Percentiles rank a stretch among this genome's conserved stretches.
Conservation (phyloP, 2,329 filamentous ascomycete genomes). For the Aspergillus glaucus region DNA sequence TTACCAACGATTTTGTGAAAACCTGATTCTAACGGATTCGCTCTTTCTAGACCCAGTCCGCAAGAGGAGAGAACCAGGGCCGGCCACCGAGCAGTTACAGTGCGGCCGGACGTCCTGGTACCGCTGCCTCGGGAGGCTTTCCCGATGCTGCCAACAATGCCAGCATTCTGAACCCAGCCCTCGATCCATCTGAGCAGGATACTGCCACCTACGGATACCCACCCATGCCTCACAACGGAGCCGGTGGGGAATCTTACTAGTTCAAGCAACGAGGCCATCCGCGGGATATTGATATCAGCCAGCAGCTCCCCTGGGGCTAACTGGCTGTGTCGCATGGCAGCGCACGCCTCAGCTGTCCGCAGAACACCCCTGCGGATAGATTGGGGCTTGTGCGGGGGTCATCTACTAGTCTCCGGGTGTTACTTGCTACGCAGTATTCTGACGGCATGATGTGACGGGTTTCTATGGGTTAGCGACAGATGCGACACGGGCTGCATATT, state of each 20-base stretch:
- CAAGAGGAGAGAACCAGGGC: conserved; percentile 60
- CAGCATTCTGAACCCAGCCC: conserved; percentile 38
- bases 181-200: conserved; percentile 43
- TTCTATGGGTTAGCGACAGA: conserved; percentile 10
- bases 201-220: conserved; percentile 40
- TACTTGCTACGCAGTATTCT: conserved; percentile 9
- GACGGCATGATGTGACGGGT: conserved; percentile 10
- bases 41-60: conserved; percentile 66
- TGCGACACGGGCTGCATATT: not conserved
- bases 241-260: conserved; percentile 41
- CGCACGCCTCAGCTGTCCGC: not conserved
- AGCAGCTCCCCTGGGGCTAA: not conserved
- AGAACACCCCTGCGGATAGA: not conserved
- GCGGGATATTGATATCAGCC: conserved; percentile 3
- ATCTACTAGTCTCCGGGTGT: conserved; percentile 4
- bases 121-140: conserved; percentile 27
- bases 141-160: conserved; percentile 38
- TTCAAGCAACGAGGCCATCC: conserved; percentile 3
- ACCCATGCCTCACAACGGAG: conserved; percentile 43
- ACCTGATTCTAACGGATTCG: conserved; percentile 43
- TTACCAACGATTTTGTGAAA: conserved; percentile 14
- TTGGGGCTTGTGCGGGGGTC: conserved; percentile 2
- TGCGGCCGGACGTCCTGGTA: conserved; percentile 23
- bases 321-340: not conserved
- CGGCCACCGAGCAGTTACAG: conserved; percentile 47